phyloP scores from a whole-genome alignment of 2,329 filamentous ascomycete genomes.

The Aspergillaceae sp. region DNA sequence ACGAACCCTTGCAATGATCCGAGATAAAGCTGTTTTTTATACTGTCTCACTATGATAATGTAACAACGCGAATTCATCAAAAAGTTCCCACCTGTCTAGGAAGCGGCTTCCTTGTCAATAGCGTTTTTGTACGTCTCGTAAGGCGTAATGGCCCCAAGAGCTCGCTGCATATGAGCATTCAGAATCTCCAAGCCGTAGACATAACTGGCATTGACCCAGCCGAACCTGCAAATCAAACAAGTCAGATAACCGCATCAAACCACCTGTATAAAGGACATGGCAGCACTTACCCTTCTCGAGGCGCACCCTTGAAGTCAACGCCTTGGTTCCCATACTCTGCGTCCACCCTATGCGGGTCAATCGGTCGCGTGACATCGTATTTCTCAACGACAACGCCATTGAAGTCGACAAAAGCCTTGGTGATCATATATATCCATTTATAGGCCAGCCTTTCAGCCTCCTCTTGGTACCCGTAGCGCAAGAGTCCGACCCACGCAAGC shows the following conservation, averaged over 20 bases:
- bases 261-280: constrained; percentile 1
- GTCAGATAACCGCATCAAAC: constrained; percentile 2
- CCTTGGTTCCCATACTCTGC: constrained; percentile 98
- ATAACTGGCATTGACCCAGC: constrained; percentile 98
- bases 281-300: constrained; percentile 77
- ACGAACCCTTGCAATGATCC: no score
- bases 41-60: not conserved
- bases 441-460: constrained; percentile 86
- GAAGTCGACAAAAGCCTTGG: constrained; percentile 95
- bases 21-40: not conserved
- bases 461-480: constrained; percentile 83
- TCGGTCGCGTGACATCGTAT: constrained; percentile 86
- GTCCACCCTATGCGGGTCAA: constrained; percentile 87
- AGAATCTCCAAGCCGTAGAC: constrained; percentile 86
- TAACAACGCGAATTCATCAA: not conserved
- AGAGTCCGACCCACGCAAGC: constrained; percentile 86
- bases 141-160: constrained; percentile 76
- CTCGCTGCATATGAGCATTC: constrained; percentile 79
- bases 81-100: constrained; percentile 6
- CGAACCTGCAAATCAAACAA: constrained; percentile 56
- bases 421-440: constrained; percentile 98
- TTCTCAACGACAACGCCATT: constrained; percentile 98
- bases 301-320: constrained; percentile 87
- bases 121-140: constrained; percentile 76
- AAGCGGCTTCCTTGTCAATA: constrained; percentile 22